These are phyloP conservation scores for Penicillium lividum DNA, from an alignment of 495 filamentous ascomycete species.

Conservation along the genomic window DNA sequence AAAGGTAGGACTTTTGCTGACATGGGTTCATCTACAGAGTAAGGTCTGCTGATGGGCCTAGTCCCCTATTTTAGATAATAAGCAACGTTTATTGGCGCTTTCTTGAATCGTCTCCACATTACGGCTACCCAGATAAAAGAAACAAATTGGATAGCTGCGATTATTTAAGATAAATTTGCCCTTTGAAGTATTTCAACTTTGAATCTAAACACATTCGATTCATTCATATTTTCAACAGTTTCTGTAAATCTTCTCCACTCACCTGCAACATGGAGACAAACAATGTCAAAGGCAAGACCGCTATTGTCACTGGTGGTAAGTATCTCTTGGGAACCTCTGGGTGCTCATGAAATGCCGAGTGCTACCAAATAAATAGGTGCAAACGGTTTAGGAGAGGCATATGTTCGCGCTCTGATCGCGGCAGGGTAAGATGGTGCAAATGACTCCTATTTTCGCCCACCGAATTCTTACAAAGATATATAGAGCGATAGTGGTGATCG, in stretches of 20 bases:
- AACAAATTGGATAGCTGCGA: no score
- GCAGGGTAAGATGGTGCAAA: conserved; percentile 25
- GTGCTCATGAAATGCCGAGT: neutral
- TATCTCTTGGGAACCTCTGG: neutral
- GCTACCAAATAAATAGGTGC: conserved; percentile 8
- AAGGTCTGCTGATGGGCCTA: no score
- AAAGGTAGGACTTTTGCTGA: no score
- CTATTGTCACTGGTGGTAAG: conserved; percentile 17
- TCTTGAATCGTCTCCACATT: no score
- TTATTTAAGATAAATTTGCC: neutral
- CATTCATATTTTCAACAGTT: no score
- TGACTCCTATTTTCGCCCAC: no score
- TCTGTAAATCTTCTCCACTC: neutral
- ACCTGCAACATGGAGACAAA: conserved; percentile 2
- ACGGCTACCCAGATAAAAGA: no score
- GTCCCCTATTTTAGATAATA: neutral
- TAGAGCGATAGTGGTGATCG: conserved; percentile 20
- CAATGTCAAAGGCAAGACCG: conserved; percentile 8
- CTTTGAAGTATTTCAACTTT: neutral
- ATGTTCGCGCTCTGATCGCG: conserved; percentile 21
- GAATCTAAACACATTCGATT: no score
- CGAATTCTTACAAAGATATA: no score
- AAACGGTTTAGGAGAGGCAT: conserved; percentile 29
- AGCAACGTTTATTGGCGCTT: conserved; percentile 4
- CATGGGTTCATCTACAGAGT: no score